These are phyloP conservation scores for Arthrobotrys pseudoclavata DNA, from an alignment of 2,329 filamentous ascomycete species.

Conservation along the genomic window DNA sequence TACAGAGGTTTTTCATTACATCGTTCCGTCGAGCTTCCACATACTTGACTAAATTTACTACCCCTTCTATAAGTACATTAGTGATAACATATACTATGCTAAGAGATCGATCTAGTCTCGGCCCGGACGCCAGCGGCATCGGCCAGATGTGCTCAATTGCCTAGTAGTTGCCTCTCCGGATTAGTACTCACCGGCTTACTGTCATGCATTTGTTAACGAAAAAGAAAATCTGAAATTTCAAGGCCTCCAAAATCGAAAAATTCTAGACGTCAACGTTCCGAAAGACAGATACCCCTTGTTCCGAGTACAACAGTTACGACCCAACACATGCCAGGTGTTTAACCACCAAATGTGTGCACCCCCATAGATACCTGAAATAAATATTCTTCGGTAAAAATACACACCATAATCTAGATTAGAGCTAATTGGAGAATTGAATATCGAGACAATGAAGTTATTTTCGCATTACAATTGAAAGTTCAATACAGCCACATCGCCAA, in stretches of 20 bases:
- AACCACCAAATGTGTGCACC: no score
- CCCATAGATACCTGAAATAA: background rate
- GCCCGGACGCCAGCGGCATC: background rate
- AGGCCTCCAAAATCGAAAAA: background rate
- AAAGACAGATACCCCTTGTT: no score
- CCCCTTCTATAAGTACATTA: no score
- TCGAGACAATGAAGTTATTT: conserved; percentile 1
- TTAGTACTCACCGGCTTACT: background rate
- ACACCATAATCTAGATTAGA: background rate
- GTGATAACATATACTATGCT: no score
- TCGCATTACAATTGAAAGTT: background rate
- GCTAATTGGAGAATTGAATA: background rate
- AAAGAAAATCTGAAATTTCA: background rate
- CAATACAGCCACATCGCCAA: background rate
- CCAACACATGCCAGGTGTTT: no score
- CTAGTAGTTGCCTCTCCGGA: background rate
- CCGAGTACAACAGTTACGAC: no score
- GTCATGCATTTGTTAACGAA: background rate
- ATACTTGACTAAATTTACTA: no score
- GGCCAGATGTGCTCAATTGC: background rate
- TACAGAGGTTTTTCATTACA: no score
- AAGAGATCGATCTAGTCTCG: background rate
- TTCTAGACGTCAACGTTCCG: no score
- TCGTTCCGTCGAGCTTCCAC: no score
- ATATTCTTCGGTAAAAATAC: no score